A percentile compares a stretch with the other conserved stretches of the same genome.
Conservation (phyloP, 1,284 basidiomycete species). For the Hemileia vastatrix region DNA sequence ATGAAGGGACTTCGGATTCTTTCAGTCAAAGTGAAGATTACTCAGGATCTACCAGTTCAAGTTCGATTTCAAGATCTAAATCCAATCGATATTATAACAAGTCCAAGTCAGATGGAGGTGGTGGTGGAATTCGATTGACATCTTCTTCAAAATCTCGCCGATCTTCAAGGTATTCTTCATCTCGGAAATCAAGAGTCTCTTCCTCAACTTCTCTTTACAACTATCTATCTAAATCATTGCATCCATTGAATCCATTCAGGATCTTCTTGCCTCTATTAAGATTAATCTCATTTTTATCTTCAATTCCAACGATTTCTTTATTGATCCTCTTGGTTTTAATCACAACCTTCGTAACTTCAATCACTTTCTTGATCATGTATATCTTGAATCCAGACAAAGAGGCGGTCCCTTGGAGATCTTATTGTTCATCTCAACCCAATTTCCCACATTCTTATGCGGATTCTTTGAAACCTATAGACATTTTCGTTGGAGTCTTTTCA, state of each 20-base stretch:
- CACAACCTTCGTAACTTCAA: slow-evolving; percentile 49
- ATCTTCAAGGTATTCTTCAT: background rate
- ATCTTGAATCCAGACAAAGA: slow-evolving; percentile 91
- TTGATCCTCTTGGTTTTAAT: slow-evolving; percentile 67
- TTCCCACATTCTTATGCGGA: slow-evolving; percentile 50
- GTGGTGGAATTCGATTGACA: no score
- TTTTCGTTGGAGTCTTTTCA: slow-evolving; percentile 87
- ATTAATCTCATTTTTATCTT: slow-evolving; percentile 56
- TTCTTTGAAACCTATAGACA: slow-evolving; percentile 66
- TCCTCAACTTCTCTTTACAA: slow-evolving; percentile 3
- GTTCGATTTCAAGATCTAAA: no score
- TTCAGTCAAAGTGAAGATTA: no score
- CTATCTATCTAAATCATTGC: background rate
- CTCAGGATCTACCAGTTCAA: no score
- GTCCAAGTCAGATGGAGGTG: no score
- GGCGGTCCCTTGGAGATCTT: slow-evolving; percentile 81
- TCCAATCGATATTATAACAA: no score
- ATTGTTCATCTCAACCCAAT: slow-evolving; percentile 58
- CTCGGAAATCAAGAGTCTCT: background rate
- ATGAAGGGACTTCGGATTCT: no score
- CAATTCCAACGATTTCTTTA: slow-evolving; percentile 45
- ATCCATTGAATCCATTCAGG: slow-evolving; percentile 18
- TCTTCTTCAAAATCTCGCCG: no score
- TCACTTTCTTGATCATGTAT: slow-evolving; percentile 68
- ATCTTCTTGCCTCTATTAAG: slow-evolving; percentile 54